Percentiles rank a stretch among this genome's conserved stretches.
Evolutionary conservation across 2,329 filamentous ascomycete genomes (phyloP).

Genomic region (Chrysosporium keratinophilum): DNA sequence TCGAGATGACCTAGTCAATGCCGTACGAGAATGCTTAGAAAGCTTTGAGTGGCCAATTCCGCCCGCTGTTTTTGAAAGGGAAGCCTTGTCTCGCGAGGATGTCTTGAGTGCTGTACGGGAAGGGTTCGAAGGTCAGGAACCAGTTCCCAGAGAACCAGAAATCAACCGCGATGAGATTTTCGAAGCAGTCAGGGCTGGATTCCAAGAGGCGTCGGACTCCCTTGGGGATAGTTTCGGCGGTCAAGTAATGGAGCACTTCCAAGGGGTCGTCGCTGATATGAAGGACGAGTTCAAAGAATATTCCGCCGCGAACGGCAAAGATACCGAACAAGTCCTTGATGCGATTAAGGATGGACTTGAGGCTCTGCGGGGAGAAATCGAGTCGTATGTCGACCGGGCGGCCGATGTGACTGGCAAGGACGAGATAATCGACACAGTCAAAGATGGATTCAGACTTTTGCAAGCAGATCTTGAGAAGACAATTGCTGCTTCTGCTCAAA

Average conservation of each 20-base stretch:
- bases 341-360: slow-evolving; percentile 81
- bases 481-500: slow-evolving; percentile 35
- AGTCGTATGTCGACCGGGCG: slow-evolving; percentile 65
- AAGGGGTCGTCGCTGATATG: slow-evolving; percentile 51
- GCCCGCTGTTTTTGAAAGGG: slow-evolving; percentile 26
- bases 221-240: slow-evolving; percentile 43
- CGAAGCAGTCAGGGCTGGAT: slow-evolving; percentile 48
- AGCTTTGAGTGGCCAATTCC: slow-evolving; percentile 67
- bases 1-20: slow-evolving; percentile 70
- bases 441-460: slow-evolving; percentile 45
- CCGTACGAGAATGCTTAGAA: slow-evolving; percentile 76
- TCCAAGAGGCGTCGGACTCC: slow-evolving; percentile 44
- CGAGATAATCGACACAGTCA: slow-evolving; percentile 54
- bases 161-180: slow-evolving; percentile 45
- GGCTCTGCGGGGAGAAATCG: slow-evolving; percentile 66
- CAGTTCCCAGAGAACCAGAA: slow-evolving; percentile 49
- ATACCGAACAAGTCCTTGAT: slow-evolving; percentile 80
- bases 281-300: slow-evolving; percentile 64
- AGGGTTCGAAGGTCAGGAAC: slow-evolving; percentile 28
- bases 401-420: slow-evolving; percentile 61
- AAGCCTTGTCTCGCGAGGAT: slow-evolving; percentile 17
- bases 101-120: slow-evolving; percentile 22
- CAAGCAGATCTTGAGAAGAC: slow-evolving; percentile 48
- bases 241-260: slow-evolving; percentile 48
- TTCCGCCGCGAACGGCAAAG: slow-evolving; percentile 63